A percentile compares a stretch with the other conserved stretches of the same genome.
phyloP scores from a whole-genome alignment of 371 early-diverging fungal species.

The Mucor indicus region DNA sequence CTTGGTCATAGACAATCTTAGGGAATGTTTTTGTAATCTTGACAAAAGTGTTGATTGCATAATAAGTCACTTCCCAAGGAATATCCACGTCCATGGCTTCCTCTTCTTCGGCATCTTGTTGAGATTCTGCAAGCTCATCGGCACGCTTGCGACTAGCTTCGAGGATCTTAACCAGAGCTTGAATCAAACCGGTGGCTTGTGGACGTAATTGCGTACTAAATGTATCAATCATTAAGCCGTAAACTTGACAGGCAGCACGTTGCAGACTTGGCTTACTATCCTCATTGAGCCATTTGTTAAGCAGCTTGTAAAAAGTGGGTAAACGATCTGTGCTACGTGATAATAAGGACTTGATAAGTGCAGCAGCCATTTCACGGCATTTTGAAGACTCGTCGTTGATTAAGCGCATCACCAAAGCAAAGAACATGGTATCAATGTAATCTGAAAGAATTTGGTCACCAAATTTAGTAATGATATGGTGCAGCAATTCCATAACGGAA shows the following conservation, averaged over 20 bases:
- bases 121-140: slow-evolving; percentile 33
- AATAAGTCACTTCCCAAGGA: slow-evolving; percentile 84
- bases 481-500: slow-evolving; percentile 83
- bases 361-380: slow-evolving; percentile 87
- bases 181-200: slow-evolving; percentile 52
- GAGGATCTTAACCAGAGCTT: slow-evolving; percentile 47
- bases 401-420: slow-evolving; percentile 78
- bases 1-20: slow-evolving; percentile 38
- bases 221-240: slow-evolving; percentile 78
- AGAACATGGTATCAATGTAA: slow-evolving; percentile 78
- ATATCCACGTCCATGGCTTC: slow-evolving; percentile 55
- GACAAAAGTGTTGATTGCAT: slow-evolving; percentile 72
- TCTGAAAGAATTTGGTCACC: slow-evolving; percentile 70
- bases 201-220: slow-evolving; percentile 57
- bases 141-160: slow-evolving; percentile 46
- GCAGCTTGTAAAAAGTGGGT: slow-evolving; percentile 53
- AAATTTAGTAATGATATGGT: slow-evolving; percentile 76
- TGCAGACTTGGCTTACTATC: slow-evolving; percentile 56
- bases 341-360: slow-evolving; percentile 67
- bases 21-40: slow-evolving; percentile 65
- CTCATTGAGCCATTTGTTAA: slow-evolving; percentile 74
- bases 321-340: slow-evolving; percentile 51
- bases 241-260: slow-evolving; percentile 80
- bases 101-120: slow-evolving; percentile 33
- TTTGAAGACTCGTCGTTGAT: slow-evolving; percentile 89